A percentile compares a stretch with the other conserved stretches of the same genome.
These are phyloP conservation scores for Boletus subluridellus DNA, from an alignment of 1,284 basidiomycete genomes.

Conservation along the genomic window DNA sequence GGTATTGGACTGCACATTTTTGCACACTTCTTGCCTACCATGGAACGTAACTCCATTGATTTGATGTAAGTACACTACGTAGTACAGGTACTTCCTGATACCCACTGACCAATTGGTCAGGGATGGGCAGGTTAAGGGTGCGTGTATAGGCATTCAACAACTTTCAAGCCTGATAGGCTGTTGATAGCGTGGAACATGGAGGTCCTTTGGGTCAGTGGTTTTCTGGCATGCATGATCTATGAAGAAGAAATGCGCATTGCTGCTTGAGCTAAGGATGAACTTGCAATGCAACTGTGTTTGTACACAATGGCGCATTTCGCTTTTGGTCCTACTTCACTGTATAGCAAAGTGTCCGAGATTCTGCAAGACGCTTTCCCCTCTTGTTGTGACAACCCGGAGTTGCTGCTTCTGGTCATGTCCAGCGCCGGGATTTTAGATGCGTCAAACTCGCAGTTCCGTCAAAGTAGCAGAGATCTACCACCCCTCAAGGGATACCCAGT, in stretches of 20 bases:
- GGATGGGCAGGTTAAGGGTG: too few relatives aligned
- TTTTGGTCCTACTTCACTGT: conserved; percentile 80
- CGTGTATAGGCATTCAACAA: too few relatives aligned
- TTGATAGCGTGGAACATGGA: too few relatives aligned
- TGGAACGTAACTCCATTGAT: conserved; percentile 92
- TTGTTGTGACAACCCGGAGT: conserved; percentile 39
- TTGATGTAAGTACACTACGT: conserved; percentile 55
- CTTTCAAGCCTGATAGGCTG: too few relatives aligned
- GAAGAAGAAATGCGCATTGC: conserved; percentile 68
- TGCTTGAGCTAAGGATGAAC: conserved; percentile 39
- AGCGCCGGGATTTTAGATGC: conserved; percentile 58
- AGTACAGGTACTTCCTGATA: too few relatives aligned
- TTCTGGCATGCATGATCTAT: conserved; percentile 60
- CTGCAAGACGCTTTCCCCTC: conserved; percentile 82
- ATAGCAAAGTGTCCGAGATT: conserved; percentile 67
- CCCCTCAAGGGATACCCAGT: too few relatives aligned
- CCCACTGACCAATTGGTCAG: too few relatives aligned
- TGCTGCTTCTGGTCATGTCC: conserved; percentile 46
- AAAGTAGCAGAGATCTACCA: neutral
- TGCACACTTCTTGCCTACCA: conserved; percentile 91
- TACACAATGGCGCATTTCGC: conserved; percentile 87
- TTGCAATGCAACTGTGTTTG: conserved; percentile 56
- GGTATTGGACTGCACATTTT: conserved; percentile 89
- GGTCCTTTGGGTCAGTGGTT: too few relatives aligned
- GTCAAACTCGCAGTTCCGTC: neutral